Evolutionary conservation across 2,329 filamentous ascomycete species (phyloP).

Genomic region (Podosphaera fusca): DNA sequence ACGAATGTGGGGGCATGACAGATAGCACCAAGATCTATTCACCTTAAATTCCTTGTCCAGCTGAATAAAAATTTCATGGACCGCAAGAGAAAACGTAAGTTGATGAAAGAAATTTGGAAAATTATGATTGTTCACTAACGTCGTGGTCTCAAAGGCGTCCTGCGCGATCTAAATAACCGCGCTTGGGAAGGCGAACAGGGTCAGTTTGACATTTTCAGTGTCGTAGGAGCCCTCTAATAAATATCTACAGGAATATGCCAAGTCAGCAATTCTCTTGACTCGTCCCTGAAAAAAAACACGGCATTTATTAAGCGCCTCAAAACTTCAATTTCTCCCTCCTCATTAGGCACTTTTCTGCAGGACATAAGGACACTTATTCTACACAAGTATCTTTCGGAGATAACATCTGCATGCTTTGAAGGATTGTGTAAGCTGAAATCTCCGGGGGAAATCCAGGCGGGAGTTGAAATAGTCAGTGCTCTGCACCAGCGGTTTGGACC

Average conservation of each 20-base stretch:
- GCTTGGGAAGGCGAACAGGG: conserved; percentile 80
- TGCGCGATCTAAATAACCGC: conserved; percentile 68
- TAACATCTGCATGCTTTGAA: conserved; percentile 87
- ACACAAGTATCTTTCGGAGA: conserved; percentile 91
- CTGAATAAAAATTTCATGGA: conserved; percentile 27
- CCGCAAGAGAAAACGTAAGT: conserved; percentile 39
- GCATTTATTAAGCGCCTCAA: conserved; percentile 92
- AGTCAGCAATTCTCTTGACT: conserved; percentile 64
- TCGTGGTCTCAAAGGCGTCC: conserved; percentile 39
- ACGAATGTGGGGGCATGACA: conserved; percentile 17
- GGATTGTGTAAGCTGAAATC: conserved; percentile 80
- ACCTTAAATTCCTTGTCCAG: neutral
- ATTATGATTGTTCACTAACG: conserved; percentile 2
- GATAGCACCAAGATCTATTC: neutral
- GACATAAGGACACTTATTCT: conserved; percentile 79
- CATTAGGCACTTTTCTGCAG: conserved; percentile 62
- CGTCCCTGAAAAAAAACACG: conserved; percentile 92
- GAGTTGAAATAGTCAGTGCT: conserved; percentile 83
- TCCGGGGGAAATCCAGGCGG: conserved; percentile 74
- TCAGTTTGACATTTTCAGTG: conserved; percentile 19
- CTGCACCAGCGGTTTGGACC: conserved; percentile 88
- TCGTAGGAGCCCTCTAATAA: conserved; percentile 5
- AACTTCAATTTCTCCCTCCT: conserved; percentile 63
- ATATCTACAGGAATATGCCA: conserved; percentile 10
- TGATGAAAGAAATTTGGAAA: neutral